Evolutionary conservation across 2,329 filamentous ascomycete species (phyloP), one percentile per base, ranked within the genome.

Genomic region (Venturia aucupariae): DNA sequence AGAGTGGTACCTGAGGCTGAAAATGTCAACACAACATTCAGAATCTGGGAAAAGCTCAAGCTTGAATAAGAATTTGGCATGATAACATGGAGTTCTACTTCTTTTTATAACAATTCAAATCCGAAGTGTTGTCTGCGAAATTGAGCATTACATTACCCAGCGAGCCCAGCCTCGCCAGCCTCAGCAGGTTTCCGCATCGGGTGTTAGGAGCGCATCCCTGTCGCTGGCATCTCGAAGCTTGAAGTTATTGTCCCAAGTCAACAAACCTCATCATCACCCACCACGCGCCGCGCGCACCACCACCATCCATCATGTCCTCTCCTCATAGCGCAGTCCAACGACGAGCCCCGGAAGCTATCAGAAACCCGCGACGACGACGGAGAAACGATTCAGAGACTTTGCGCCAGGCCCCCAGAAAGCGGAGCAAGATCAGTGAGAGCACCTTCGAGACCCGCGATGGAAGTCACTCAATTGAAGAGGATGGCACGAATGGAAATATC

Each of bases 361-460:
- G 62, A 32, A 80, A 80, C 67, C 77, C 78, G 46, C 74, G 76
- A 66, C 73, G 79, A 66, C 73, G 79, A 69, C 76, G 76, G 69
- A 76, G 79, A 71, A 75, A 76, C 65, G 76, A 78, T 67, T 76
- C 76, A n/a, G 63, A 64, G 11, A 39, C 38, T 62, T 38, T 48
- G 54, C 54, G 41, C n/a, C 63, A 46, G 19, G 30, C 64, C 17
- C 63, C 63, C 17, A 72, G 78, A 41, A 81, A 81, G 71, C 75
- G 78, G 62, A 80, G 77, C 72, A 80, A 79, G 67, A 68, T 81
- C 64, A 75, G 73, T 63, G 74, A 77, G 46, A 75, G 77, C 38
- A 75, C 72, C n/a, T 79, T 77, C 62, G 64, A 68, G 30, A 64
- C 70, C 35, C 68, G 55, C n/a, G 42, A 38, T 55, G 51, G 60